Evolutionary conservation across 2,329 filamentous ascomycete species (phyloP), one percentile per base, ranked within the genome.

Genomic region (Paracorniculantispora psalliotae): DNA sequence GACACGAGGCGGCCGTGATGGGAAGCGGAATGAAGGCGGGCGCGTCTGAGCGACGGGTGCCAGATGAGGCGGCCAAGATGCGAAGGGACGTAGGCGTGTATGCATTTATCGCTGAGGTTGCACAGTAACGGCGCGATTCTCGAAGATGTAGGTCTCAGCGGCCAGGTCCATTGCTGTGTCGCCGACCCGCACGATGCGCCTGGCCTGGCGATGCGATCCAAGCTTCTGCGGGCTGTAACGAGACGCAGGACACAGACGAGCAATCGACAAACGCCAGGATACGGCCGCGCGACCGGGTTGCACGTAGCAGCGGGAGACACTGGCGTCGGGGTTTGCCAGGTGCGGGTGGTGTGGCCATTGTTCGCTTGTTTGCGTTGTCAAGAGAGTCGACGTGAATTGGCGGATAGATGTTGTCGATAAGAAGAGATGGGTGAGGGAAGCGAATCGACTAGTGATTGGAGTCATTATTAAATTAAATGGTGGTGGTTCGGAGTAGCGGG

Each of bases 261-360:
- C 55, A 57, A 50, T 51, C 35, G 33, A 25, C 55, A 57, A 51
- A 44, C 55, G 47, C 55, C 47, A 50, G 28, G 33, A 48, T n/a
- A 44, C 25, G n/a, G 37, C 44, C 10, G 37, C 46, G 43, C 55
- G 15, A 26, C 53, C 37, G n/a, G 21, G 21, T 39, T 23, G 43
- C 28, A 48, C 21, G 17, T 35, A 26, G 28, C 41, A 10, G 41
- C 43, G 41, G 35, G 35, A 17, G 35, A 52, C 35, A 26, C 15
- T 13, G 17, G 15, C 5, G 9, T n/a, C 35, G 26, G 44, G 8
- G 19, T 13, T 55, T 47, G 52, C 52, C 52, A 55, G 19, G 23
- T 28, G 13, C 13, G 41, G 52, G 19, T 28, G n/a, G 50, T 28
- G 43, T 17, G 12, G 15, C 25, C 10, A 25, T 43, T 6, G 39